Evolutionary conservation across 192 early-diverging fungal species (phyloP).

Genomic region (Coemansia sp.): DNA sequence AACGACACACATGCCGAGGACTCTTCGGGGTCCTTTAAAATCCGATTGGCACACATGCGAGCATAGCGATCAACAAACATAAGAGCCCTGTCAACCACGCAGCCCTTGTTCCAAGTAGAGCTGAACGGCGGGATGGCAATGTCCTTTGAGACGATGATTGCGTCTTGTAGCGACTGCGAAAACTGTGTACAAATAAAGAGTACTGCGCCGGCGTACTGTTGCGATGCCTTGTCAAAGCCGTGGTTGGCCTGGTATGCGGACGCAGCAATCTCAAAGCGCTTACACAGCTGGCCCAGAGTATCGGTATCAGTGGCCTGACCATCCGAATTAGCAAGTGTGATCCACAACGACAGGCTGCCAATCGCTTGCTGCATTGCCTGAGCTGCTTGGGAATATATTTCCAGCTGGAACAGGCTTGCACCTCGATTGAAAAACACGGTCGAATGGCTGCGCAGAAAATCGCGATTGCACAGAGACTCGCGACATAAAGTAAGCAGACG

Average conservation of each 20-base stretch:
- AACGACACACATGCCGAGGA: not conserved
- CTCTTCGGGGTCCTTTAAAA: constrained; percentile 20
- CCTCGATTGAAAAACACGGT: constrained; percentile 47
- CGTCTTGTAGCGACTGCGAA: not conserved
- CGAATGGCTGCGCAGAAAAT: constrained; percentile 48
- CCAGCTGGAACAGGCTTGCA: constrained; percentile 42
- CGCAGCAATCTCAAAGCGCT: constrained; percentile 48
- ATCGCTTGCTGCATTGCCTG: constrained; percentile 31
- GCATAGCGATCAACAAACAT: constrained; percentile 44
- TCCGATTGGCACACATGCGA: constrained; percentile 39
- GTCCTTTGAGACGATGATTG: not conserved
- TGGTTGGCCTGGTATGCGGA: constrained; percentile 32
- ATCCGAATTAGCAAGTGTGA: not conserved
- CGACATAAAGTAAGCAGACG: constrained; percentile 24
- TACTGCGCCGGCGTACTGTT: constrained; percentile 25
- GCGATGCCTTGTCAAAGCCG: constrained; percentile 12
- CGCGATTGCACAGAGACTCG: constrained; percentile 16
- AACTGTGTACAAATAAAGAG: constrained; percentile 13
- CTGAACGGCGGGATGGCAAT: constrained; percentile 28
- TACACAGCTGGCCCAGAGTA: constrained; percentile 41
- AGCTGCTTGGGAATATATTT: constrained; percentile 24
- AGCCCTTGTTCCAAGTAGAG: not conserved
- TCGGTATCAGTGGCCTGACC: constrained; percentile 1
- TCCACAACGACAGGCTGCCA: constrained; percentile 31
- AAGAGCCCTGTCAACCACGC: constrained; percentile 11